A percentile compares a stretch with the other conserved stretches of the same genome.
phyloP scores from a whole-genome alignment of 2,329 filamentous ascomycete genomes.

The Cadophora gregata region DNA sequence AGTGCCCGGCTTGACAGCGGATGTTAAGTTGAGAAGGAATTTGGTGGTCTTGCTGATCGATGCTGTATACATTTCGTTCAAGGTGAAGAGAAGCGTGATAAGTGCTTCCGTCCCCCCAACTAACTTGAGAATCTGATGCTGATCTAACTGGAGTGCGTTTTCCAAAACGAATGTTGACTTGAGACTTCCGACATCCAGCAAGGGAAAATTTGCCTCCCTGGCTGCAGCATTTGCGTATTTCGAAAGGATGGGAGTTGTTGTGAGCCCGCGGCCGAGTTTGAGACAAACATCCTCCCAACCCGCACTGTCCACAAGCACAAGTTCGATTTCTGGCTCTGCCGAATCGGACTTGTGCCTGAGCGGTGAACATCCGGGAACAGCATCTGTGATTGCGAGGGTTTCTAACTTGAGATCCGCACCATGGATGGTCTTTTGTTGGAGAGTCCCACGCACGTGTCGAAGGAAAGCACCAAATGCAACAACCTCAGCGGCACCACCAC shows the following conservation, averaged over 20 bases:
- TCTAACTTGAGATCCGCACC: constrained; percentile 22
- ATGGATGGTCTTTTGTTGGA: constrained; percentile 17
- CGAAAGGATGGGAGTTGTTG: constrained; percentile 55
- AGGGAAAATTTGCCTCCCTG: constrained; percentile 51
- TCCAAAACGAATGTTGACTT: constrained; percentile 51
- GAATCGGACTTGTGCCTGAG: neutral
- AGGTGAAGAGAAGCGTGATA: constrained; percentile 87
- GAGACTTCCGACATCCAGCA: constrained; percentile 51
- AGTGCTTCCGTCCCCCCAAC: constrained; percentile 54
- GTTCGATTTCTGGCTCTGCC: constrained; percentile 35
- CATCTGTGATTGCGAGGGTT: constrained; percentile 24
- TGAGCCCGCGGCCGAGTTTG: constrained; percentile 63
- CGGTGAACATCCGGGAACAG: neutral
- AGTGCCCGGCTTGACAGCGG: constrained; percentile 60
- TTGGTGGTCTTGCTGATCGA: constrained; percentile 75
- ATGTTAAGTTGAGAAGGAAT: constrained; percentile 74
- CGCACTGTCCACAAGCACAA: constrained; percentile 81
- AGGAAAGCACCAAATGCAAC: constrained; percentile 64
- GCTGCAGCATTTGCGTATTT: constrained; percentile 58
- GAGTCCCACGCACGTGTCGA: constrained; percentile 44
- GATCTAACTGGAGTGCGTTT: constrained; percentile 55
- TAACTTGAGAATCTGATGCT: constrained; percentile 43
- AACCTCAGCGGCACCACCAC: constrained; percentile 66
- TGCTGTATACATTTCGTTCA: constrained; percentile 90
- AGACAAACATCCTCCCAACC: constrained; percentile 72